Base-by-base conservation (phyloP, 169 alveolate genomes). In the Amoebophrya sp. region DNA sequence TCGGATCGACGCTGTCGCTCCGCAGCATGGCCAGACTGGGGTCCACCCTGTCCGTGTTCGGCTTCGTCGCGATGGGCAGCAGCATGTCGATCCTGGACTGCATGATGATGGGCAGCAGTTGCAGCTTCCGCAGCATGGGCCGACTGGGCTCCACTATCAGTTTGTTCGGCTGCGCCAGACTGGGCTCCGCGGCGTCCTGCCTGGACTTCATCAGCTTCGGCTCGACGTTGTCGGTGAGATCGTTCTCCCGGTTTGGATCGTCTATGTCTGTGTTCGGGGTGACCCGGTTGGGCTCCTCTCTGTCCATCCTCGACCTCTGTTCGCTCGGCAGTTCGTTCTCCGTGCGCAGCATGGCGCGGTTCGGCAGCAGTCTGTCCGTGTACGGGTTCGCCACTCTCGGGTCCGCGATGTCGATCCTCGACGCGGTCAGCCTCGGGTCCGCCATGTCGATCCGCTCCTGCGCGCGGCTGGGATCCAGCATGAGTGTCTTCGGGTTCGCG, bases 281-380 rank as follows among this genome's bases (percentile, higher is more conserved):
- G 89, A 89, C 55, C 10, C 39, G 91, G 32, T 38, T 41, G 14
- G 93, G 91, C 18, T 35, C 3, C 40, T 39, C 33, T 2, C n/a
- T 89, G 90, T 40, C 90, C 0, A 7, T 39, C 39, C 89, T 89
- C 88, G 93, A 92, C 90, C 40, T 23, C 41, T 77, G 32, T 14
- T 53, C 40, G 10, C 89, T 38, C 23, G 92, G 92, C 41, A 33
- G 32, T 0, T 0, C 77, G 39, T 47, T 25, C n/a, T 77, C 47
- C 0, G 29, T 66, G 40, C 93, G 47, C 7, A 18, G 91, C 18
- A 40, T 47, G 33, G 32, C 91, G 12, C 91, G 91, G 25, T 0
- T 23, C 0, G 93, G 77, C 55, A 33, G 32, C 12, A 0, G 29
- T 18, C 29, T 47, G 29, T 12, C 29, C 18, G 66, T 47, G 29